Conservation (phyloP, 2,329 filamentous ascomycete species). For the Penicillium frequentans region DNA sequence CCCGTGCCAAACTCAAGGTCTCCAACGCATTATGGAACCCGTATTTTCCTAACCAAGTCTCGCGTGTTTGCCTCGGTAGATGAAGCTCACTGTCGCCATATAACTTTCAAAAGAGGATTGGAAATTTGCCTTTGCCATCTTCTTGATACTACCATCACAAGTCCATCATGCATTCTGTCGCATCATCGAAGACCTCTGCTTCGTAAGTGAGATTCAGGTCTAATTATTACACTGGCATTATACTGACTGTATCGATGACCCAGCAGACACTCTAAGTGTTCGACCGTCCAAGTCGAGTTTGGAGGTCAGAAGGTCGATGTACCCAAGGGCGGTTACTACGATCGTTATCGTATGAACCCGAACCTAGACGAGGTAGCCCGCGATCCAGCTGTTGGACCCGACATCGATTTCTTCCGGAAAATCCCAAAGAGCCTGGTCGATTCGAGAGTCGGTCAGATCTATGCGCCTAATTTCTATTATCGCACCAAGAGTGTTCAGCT, state of each 20-base stretch:
- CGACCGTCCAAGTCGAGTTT: background rate
- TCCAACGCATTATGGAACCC: background rate
- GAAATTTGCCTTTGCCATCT: background rate
- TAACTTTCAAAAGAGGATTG: background rate
- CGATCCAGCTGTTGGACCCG: constrained; percentile 8
- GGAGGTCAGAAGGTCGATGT: background rate
- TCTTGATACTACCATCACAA: background rate
- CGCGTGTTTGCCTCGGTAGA: background rate
- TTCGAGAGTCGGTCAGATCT: constrained; percentile 13
- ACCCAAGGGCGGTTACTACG: background rate
- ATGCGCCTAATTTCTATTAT: constrained; percentile 16
- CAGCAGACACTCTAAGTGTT: background rate
- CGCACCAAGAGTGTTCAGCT: constrained; percentile 14
- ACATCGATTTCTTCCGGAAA: constrained; percentile 8
- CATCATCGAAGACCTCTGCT: background rate
- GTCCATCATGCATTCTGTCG: background rate
- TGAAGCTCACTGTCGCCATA: background rate
- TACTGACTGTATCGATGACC: background rate
- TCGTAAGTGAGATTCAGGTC: background rate
- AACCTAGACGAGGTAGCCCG: constrained; percentile 13
- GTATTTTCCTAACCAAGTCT: background rate
- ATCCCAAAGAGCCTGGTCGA: constrained; percentile 13
- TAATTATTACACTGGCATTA: background rate
- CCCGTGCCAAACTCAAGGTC: background rate
- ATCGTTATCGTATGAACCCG: constrained; percentile 16